Evolutionary conservation across 331 rosid species (phyloP).

Genomic region (Prunus yedoensis): DNA sequence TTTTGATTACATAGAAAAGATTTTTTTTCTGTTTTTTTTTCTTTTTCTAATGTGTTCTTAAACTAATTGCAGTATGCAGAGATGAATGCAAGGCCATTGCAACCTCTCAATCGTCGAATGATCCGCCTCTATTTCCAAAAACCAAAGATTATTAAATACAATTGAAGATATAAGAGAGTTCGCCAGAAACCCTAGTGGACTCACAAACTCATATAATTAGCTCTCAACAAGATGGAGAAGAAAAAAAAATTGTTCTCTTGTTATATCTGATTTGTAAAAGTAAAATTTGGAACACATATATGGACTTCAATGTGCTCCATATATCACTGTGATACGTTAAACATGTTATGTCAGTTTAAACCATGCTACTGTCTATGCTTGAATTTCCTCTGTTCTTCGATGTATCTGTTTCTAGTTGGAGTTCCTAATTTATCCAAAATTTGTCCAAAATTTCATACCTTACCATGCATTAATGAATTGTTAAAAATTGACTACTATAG

Average conservation of each 20-base stretch:
- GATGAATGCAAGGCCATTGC: constrained; percentile 60
- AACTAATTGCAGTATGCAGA: constrained; percentile 51
- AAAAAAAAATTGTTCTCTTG: too few relatives aligned
- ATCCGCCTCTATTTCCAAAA: constrained; percentile 26
- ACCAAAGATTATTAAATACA: background rate
- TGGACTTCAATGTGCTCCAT: background rate
- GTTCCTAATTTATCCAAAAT: background rate
- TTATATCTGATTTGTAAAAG: too few relatives aligned
- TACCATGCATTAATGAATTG: too few relatives aligned
- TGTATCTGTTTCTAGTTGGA: background rate
- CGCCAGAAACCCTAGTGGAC: too few relatives aligned
- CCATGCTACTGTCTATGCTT: too few relatives aligned
- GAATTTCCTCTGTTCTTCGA: background rate
- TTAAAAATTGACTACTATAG: too few relatives aligned
- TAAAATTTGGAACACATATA: background rate
- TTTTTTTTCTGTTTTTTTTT: background rate
- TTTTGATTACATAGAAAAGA: background rate
- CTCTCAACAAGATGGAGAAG: background rate
- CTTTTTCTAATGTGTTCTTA: background rate
- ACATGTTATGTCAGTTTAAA: too few relatives aligned
- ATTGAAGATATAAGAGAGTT: background rate
- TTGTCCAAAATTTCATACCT: too few relatives aligned
- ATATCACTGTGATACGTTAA: too few relatives aligned
- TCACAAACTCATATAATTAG: too few relatives aligned
- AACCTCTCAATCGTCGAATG: constrained; percentile 41